These are phyloP conservation scores for Cyberlindnera japonica DNA, from an alignment of 805 yeast species.

Conservation along the genomic window DNA sequence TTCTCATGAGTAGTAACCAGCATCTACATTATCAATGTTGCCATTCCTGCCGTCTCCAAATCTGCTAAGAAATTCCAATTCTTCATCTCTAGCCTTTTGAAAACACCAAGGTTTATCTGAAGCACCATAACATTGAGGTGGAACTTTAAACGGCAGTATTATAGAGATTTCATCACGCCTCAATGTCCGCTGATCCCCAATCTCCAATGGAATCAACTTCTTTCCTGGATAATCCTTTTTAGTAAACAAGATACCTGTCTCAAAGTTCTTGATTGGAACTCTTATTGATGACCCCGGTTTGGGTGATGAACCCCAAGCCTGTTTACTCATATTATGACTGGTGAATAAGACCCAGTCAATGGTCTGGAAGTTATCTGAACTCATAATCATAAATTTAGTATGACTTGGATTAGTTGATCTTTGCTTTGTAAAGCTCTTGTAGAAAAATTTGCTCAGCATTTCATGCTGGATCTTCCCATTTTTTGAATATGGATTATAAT, in stretches of 20 bases:
- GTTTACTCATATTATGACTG: constrained; percentile 69
- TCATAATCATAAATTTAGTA: constrained; percentile 61
- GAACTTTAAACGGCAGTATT: constrained; percentile 52
- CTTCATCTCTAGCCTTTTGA: too few species aligned
- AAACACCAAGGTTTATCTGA: constrained; percentile 49
- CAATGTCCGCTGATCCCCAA: constrained; percentile 29
- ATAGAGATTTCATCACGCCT: constrained; percentile 27
- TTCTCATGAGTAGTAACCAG: too few species aligned
- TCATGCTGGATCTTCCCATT: constrained; percentile 35
- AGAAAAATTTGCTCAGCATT: constrained; percentile 37
- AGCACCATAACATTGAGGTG: constrained; percentile 39
- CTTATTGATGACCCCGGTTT: constrained; percentile 25
- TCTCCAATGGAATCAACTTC: constrained; percentile 42
- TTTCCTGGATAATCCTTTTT: constrained; percentile 25
- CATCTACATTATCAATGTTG: too few species aligned
- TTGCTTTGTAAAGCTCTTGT: constrained; percentile 29
- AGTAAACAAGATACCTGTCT: constrained; percentile 49
- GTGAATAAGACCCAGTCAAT: constrained; percentile 71
- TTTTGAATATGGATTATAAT: constrained; percentile 34
- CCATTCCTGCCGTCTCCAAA: too few species aligned
- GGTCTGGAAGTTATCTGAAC: constrained; percentile 45
- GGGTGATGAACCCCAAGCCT: constrained; percentile 69
- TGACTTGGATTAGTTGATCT: constrained; percentile 48
- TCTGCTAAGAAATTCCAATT: too few species aligned
- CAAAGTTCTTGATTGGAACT: constrained; percentile 41